Conservation (phyloP, 257 asterid genomes). For the Fraxinus americana region DNA sequence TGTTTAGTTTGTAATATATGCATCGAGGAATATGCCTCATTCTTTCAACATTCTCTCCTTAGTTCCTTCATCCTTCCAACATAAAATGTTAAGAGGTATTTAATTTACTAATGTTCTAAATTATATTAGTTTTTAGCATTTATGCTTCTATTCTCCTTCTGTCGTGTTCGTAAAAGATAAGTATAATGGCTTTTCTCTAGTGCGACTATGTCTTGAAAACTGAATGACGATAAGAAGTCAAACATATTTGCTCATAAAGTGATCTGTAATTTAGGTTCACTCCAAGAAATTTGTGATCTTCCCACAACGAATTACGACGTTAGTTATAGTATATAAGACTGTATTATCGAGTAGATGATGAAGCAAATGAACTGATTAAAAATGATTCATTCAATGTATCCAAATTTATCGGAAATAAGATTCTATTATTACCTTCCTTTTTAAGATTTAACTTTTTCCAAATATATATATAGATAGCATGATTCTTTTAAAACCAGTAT, state of each 20-base stretch:
- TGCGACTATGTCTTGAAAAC: background rate
- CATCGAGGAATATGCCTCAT: slow-evolving; percentile 36
- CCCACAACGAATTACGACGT: too few species aligned
- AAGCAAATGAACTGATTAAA: background rate
- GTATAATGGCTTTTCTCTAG: background rate
- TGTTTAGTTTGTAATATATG: slow-evolving; percentile 13
- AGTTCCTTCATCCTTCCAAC: slow-evolving; percentile 21
- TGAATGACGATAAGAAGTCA: background rate
- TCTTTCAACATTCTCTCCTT: slow-evolving; percentile 22
- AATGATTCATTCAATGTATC: background rate
- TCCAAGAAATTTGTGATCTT: background rate
- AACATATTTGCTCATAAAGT: background rate
- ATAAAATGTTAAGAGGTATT: slow-evolving; percentile 1
- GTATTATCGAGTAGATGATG: background rate
- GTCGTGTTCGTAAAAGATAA: background rate
- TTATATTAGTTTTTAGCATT: background rate
- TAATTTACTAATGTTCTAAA: background rate
- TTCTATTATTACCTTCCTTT: background rate
- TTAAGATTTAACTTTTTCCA: background rate
- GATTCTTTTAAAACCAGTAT: background rate
- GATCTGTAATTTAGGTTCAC: background rate
- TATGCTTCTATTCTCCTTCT: slow-evolving; percentile 17
- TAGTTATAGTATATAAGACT: too few species aligned
- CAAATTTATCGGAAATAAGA: too few species aligned
- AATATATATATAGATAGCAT: background rate